phyloP scores from a whole-genome alignment of 2,329 filamentous ascomycete genomes.

The Aspergillus novoparasiticus region DNA sequence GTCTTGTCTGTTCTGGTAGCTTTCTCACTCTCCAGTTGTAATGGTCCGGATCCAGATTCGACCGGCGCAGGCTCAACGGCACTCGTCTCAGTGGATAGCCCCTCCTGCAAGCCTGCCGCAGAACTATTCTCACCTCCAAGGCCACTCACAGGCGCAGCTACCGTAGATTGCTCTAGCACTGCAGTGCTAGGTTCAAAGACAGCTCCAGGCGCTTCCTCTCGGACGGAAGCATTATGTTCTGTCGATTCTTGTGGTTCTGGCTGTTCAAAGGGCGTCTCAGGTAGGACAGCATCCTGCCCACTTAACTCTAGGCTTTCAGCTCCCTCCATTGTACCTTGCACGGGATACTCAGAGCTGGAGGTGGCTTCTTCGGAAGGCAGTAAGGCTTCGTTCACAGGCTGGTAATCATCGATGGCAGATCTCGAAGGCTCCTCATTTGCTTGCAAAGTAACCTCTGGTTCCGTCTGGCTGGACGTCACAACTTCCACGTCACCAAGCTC shows the following conservation, averaged over 20 bases:
- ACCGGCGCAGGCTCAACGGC: background rate
- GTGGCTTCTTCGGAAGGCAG: background rate
- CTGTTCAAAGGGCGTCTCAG: background rate
- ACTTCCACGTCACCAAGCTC: background rate
- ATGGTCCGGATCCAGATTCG: background rate
- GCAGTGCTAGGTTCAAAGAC: background rate
- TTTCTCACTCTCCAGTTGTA: background rate
- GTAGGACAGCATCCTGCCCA: background rate
- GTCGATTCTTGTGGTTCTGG: background rate
- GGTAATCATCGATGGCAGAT: background rate
- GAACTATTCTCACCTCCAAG: too few species aligned
- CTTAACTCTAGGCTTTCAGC: background rate
- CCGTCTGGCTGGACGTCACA: background rate
- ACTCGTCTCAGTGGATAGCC: background rate
- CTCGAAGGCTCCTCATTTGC: background rate
- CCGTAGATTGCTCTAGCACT: background rate
- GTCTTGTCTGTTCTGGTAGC: background rate
- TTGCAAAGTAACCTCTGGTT: background rate
- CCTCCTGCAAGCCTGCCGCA: background rate
- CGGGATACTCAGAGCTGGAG: slow-evolving; percentile 6
- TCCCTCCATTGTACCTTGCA: background rate
- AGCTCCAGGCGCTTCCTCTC: background rate
- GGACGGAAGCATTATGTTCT: background rate
- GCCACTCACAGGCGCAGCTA: background rate
- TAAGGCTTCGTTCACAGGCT: background rate